Conservation (phyloP, 176 grass and related monocot genomes). For the Phragmites australis region DNA sequence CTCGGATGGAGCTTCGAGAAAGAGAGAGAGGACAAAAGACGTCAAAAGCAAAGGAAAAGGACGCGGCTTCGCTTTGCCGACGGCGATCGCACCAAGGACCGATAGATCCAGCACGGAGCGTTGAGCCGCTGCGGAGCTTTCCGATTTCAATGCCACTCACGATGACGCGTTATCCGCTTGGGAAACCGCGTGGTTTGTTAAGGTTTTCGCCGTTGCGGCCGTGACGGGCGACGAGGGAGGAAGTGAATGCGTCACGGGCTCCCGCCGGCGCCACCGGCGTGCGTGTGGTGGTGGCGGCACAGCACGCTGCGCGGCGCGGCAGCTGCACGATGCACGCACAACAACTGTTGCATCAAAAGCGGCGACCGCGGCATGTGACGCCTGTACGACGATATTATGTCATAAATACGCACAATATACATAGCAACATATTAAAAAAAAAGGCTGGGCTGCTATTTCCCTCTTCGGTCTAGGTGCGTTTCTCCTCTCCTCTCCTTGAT, state of each 20-base stretch:
- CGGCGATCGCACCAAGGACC: constrained; percentile 2
- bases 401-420: too few relatives aligned
- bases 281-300: background rate
- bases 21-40: background rate
- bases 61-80: background rate
- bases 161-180: constrained; percentile 20
- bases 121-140: background rate
- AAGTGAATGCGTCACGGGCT: constrained; percentile 1
- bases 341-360: constrained; percentile 33
- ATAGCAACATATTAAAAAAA: too few relatives aligned
- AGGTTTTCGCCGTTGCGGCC: background rate
- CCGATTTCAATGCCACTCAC: background rate
- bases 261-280: background rate
- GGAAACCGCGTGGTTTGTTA: background rate
- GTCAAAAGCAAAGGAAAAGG: background rate
- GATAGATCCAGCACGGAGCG: background rate
- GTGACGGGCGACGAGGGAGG: background rate
- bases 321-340: background rate
- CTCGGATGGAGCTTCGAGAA: background rate
- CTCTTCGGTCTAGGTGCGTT: too few relatives aligned
- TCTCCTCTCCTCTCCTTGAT: too few relatives aligned
- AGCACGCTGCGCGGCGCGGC: background rate
- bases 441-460: too few relatives aligned
- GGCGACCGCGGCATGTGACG: constrained; percentile 37
- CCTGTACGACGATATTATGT: too few relatives aligned